phyloP scores from a whole-genome alignment of 208 protist genomes.

The Trypanosoma brucei region DNA sequence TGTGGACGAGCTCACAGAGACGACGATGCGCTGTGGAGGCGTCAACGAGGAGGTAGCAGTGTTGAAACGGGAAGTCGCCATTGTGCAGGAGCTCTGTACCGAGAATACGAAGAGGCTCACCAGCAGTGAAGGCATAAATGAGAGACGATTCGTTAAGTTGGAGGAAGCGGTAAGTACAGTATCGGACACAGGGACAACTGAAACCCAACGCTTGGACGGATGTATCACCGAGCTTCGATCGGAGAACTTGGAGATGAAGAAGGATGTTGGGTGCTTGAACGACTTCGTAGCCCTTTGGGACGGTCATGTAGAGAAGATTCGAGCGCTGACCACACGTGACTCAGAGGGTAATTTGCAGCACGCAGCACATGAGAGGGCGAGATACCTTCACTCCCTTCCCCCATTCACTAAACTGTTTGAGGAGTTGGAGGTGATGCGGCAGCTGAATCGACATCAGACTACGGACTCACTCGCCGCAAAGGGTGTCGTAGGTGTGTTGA shows the following conservation, averaged over 20 bases:
- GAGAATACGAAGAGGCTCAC: slow-evolving; percentile 10
- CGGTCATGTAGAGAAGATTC: slow-evolving; percentile 25
- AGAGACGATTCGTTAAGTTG: background rate
- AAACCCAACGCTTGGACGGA: slow-evolving; percentile 16
- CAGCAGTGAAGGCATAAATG: background rate
- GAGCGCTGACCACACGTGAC: slow-evolving; percentile 35
- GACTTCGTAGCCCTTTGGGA: slow-evolving; percentile 68
- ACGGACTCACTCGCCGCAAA: slow-evolving; percentile 45
- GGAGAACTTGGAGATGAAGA: slow-evolving; percentile 12
- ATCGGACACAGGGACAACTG: slow-evolving; percentile 2
- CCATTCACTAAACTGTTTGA: slow-evolving; percentile 55
- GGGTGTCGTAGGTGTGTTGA: slow-evolving; percentile 18
- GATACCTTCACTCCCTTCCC: slow-evolving; percentile 61
- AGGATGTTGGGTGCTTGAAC: slow-evolving; percentile 15
- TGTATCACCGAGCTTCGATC: slow-evolving; percentile 4
- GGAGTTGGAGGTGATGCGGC: slow-evolving; percentile 60
- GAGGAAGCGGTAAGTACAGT: slow-evolving; percentile 11
- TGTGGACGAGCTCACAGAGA: slow-evolving; percentile 35
- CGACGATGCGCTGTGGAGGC: slow-evolving; percentile 7
- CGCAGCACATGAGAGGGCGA: slow-evolving; percentile 42
- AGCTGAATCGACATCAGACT: slow-evolving; percentile 56
- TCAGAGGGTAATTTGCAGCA: slow-evolving; percentile 27
- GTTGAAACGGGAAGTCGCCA: slow-evolving; percentile 14
- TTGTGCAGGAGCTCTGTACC: slow-evolving; percentile 7
- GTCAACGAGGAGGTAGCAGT: slow-evolving; percentile 18